A percentile compares a stretch with the other conserved stretches of the same genome.
Conservation (phyloP, 140 eudicot genomes). For the Ambrosia hybrid region DNA sequence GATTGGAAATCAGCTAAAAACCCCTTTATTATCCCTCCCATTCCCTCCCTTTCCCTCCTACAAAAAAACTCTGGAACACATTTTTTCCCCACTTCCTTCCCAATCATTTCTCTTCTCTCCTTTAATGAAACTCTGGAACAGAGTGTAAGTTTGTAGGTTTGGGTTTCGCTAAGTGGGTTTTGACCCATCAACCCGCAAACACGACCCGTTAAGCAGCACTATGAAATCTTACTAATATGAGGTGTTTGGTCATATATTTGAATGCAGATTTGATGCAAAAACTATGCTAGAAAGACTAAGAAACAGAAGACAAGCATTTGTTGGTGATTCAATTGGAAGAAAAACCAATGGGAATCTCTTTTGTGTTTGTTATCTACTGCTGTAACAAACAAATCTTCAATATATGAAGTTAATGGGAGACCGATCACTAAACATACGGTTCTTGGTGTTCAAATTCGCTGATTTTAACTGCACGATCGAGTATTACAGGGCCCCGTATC, state of each 20-base stretch:
- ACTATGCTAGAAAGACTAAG: conserved; percentile 66
- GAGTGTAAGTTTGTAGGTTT: too few species aligned
- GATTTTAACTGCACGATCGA: conserved; percentile 89
- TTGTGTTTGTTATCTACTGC: conserved; percentile 78
- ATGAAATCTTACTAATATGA: too few species aligned
- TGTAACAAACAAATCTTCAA: conserved; percentile 54
- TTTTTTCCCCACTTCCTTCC: too few species aligned
- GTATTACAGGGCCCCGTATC: conserved; percentile 83
- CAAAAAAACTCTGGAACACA: too few species aligned
- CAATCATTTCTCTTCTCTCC: too few species aligned
- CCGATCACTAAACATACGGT: conserved; percentile 87
- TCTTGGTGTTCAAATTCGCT: conserved; percentile 55
- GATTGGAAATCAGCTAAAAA: background rate
- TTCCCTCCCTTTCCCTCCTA: too few species aligned
- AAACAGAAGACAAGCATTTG: conserved; percentile 69
- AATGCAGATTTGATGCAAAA: conserved; percentile 74
- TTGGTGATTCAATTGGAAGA: conserved; percentile 96
- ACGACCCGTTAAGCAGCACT: too few species aligned
- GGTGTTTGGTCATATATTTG: too few species aligned
- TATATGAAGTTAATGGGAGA: conserved; percentile 77
- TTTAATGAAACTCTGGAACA: too few species aligned
- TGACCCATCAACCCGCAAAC: too few species aligned
- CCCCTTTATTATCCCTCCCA: too few species aligned
- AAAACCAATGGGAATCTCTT: conserved; percentile 98
- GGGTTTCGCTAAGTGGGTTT: too few species aligned